Percentiles rank a stretch among this genome's conserved stretches.
Conservation (phyloP, 148 eudicot genomes). For the Simmondsia chinensis region DNA sequence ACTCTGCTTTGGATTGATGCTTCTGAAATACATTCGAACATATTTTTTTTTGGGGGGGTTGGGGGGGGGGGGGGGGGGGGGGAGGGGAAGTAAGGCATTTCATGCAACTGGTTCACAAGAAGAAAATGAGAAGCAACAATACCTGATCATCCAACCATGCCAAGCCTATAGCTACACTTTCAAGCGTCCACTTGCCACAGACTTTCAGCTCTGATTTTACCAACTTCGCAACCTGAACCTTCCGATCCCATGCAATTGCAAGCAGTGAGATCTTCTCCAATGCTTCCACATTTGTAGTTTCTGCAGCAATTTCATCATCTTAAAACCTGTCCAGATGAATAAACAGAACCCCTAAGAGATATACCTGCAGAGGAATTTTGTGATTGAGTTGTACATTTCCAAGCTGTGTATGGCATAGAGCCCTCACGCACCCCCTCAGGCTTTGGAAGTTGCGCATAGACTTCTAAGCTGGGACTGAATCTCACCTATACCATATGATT, state of each 20-base stretch:
- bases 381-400: conserved; percentile 65
- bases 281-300: conserved; percentile 32
- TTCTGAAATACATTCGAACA: background rate
- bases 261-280: conserved; percentile 69
- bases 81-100: too few relatives aligned
- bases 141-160: conserved; percentile 96
- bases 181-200: conserved; percentile 68
- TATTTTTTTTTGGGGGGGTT: too few relatives aligned
- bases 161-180: conserved; percentile 79
- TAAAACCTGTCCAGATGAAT: conserved; percentile 2
- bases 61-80: too few relatives aligned
- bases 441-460: conserved; percentile 60
- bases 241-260: conserved; percentile 95
- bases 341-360: conserved; percentile 3
- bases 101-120: too few relatives aligned
- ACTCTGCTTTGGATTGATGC: background rate
- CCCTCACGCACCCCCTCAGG: conserved; percentile 92
- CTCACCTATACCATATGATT: conserved; percentile 47
- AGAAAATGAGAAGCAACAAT: background rate
- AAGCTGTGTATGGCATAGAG: conserved; percentile 92
- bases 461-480: conserved; percentile 52
- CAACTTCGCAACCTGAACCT: conserved; percentile 81
- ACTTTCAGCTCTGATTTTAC: conserved; percentile 62
- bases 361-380: conserved; percentile 51
- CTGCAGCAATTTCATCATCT: conserved; percentile 31